Percentiles rank a stretch among this genome's conserved stretches.
phyloP scores from a whole-genome alignment of 148 eudicot species.

The Cornus florida region DNA sequence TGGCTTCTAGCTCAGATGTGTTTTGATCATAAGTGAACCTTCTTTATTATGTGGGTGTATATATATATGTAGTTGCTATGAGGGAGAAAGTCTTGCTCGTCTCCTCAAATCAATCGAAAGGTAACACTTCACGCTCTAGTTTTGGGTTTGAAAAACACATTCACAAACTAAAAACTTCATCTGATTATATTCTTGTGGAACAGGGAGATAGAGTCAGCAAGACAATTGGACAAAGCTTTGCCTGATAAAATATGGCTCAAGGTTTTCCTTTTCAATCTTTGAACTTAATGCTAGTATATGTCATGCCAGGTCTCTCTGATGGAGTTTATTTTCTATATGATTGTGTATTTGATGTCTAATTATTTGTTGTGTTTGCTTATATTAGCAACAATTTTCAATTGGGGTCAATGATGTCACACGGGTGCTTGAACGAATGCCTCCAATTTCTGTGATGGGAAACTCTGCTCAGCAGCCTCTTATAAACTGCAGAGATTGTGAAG shows the following conservation, averaged over 20 bases:
- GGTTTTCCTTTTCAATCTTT: constrained; percentile 27
- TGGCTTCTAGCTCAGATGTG: too few relatives aligned
- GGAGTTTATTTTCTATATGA: not conserved
- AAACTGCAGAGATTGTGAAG: constrained; percentile 8
- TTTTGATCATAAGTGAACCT: too few relatives aligned
- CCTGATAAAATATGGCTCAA: constrained; percentile 74
- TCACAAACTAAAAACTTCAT: not conserved
- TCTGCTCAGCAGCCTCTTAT: constrained; percentile 6
- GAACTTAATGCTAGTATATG: not conserved
- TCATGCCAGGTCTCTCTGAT: not conserved
- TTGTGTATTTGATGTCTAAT: not conserved
- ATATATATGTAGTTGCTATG: constrained; percentile 27
- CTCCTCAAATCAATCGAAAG: constrained; percentile 43
- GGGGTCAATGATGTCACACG: constrained; percentile 95
- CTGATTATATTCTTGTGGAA: not conserved
- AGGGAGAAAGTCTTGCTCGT: constrained; percentile 46
- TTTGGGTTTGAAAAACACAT: not conserved
- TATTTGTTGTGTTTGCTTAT: not conserved
- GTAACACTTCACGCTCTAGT: constrained; percentile 12
- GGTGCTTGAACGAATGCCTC: constrained; percentile 68
- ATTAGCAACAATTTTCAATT: constrained; percentile 69
- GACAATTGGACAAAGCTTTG: constrained; percentile 35
- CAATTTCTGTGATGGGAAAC: constrained; percentile 8
- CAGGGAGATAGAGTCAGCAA: constrained; percentile 59
- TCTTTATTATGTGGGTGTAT: not conserved